phyloP scores from a whole-genome alignment of 2,329 filamentous ascomycete genomes.

The Cladophialophora bantiana region DNA sequence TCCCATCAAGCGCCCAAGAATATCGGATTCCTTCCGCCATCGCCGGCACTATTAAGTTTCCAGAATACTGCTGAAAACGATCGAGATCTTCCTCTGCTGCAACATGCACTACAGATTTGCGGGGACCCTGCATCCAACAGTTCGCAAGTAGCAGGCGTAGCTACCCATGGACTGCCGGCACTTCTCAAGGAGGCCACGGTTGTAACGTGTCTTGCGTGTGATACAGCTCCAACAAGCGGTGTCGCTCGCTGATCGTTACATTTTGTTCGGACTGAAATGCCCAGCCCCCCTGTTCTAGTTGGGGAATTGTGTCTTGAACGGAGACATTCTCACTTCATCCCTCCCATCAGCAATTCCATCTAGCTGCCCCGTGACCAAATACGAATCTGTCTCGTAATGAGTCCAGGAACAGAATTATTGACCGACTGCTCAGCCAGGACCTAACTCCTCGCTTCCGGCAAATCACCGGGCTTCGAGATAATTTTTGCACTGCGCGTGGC shows the following conservation, averaged over 20 bases:
- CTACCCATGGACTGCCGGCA: neutral
- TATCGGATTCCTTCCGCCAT: constrained; percentile 4
- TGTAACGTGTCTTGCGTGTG: neutral
- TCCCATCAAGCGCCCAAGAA: neutral
- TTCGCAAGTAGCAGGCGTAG: neutral
- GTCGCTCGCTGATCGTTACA: neutral
- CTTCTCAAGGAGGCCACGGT: neutral
- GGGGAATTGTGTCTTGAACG: neutral
- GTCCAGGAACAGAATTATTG: constrained; percentile 2
- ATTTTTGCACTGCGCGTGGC: too few relatives aligned
- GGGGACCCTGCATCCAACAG: neutral
- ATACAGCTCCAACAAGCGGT: neutral
- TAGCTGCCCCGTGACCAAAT: neutral
- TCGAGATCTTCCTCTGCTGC: neutral
- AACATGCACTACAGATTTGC: neutral
- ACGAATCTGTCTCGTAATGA: neutral
- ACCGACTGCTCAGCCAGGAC: neutral
- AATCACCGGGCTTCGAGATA: neutral
- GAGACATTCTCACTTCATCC: neutral
- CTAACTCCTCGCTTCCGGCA: neutral
- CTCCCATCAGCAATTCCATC: neutral
- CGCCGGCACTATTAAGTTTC: constrained; percentile 2
- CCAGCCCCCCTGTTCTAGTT: neutral
- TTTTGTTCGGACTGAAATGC: neutral
- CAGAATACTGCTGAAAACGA: neutral